Evolutionary conservation across 2,329 filamentous ascomycete species (phyloP), one percentile per base, ranked within the genome.

Genomic region (Aspergillus sergii): DNA sequence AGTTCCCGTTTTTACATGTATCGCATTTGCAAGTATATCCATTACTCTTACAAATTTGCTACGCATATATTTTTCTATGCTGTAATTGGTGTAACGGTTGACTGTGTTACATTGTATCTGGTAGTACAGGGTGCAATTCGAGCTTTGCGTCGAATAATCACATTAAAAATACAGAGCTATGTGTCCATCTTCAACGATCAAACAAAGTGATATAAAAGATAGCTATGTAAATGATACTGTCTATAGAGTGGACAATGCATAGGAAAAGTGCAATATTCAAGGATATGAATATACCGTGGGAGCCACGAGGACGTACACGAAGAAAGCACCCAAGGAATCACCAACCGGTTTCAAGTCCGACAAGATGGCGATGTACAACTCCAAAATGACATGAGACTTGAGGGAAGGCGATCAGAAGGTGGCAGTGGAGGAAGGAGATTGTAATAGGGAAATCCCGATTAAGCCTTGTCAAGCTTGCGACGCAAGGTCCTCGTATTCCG

Each of bases 401-500:
- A 55, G 21, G 34, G 10, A 23, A 36, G 23, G n/a, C 39, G 51
- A 55, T 55, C 32, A 26, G 32, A 21, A 16, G 5, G 32, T 26
- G 23, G 53, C 10, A 39, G 46, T 54, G 48, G 57, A 64, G 57
- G 36, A 60, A 57, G 64, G 63, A 48, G 54, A 34, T 61, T 65
- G 58, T 41, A 58, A 58, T 63, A 46, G 56, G 36, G 30, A 56
- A 50, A 41, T 41, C 54, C 39, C 34, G 36, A 59, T 73, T 72
- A 79, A 59, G 86, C 82, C 74, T 89, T 86, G 73, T 91, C 92
- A 73, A 95, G 84, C 83, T 94, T 96, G 76, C 93, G 89, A 76
- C 94, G 90, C 83, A 93, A 80, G 77, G 92, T 94, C 78, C 94
- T 88, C 75, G 94, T 97, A 80, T 89, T 87, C 85, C 91, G 92